These are phyloP conservation scores for Micromonas commoda DNA, from an alignment of 139 green algal species.

Conservation along the genomic window DNA sequence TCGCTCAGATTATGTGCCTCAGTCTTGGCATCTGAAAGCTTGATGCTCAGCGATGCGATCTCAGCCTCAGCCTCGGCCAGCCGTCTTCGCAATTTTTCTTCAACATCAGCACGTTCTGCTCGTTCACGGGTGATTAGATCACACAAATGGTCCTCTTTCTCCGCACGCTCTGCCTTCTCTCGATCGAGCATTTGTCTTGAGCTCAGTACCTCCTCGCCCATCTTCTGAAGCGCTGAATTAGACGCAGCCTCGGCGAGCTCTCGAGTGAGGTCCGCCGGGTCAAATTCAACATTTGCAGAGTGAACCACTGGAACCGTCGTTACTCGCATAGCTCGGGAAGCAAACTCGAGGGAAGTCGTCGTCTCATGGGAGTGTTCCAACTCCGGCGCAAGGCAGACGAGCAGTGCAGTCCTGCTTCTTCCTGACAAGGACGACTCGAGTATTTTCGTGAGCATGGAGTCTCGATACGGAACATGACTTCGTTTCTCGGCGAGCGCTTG, in stretches of 20 bases:
- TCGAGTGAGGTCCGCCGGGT: not conserved
- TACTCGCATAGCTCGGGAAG: slow-evolving; percentile 34
- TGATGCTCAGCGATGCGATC: too few relatives aligned
- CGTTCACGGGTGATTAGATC: too few relatives aligned
- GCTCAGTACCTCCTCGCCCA: not conserved
- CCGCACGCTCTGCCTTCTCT: too few relatives aligned
- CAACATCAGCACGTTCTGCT: too few relatives aligned
- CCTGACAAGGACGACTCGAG: slow-evolving; percentile 35
- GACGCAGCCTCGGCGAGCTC: not conserved
- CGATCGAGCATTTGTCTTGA: not conserved
- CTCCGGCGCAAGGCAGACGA: slow-evolving; percentile 28
- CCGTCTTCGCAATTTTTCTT: too few relatives aligned
- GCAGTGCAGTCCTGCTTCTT: slow-evolving; percentile 27
- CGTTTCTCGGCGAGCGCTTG: slow-evolving; percentile 23
- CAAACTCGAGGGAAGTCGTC: slow-evolving; percentile 35
- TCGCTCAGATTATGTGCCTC: too few relatives aligned
- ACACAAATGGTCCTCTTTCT: too few relatives aligned
- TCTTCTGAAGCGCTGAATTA: not conserved
- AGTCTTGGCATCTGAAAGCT: too few relatives aligned
- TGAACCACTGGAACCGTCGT: slow-evolving; percentile 22
- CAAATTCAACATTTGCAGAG: slow-evolving; percentile 13
- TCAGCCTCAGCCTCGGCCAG: too few relatives aligned
- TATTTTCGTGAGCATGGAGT: slow-evolving; percentile 58
- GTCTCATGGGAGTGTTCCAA: slow-evolving; percentile 24
- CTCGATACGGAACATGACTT: slow-evolving; percentile 46